Evolutionary conservation across 495 filamentous ascomycete species (phyloP).

Genomic region (Neurospora tetraspora): DNA sequence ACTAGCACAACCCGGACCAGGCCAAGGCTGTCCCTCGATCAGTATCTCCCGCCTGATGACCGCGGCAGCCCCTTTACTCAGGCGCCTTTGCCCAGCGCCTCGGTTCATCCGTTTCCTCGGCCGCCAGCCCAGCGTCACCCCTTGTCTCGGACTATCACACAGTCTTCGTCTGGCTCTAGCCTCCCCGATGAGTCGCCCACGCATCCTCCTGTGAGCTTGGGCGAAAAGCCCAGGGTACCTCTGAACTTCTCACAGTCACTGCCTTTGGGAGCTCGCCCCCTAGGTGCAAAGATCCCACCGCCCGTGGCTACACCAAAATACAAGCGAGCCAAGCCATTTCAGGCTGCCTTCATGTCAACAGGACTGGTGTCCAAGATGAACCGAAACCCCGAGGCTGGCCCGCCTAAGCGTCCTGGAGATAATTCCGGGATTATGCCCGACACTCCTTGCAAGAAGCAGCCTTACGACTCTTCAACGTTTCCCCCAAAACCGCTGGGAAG

Average conservation of each 20-base stretch:
- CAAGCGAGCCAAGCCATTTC: constrained; percentile 70
- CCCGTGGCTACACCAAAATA: constrained; percentile 77
- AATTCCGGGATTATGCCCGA: constrained; percentile 56
- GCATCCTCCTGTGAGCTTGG: constrained; percentile 47
- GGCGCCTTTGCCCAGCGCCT: constrained; percentile 42
- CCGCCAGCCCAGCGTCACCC: constrained; percentile 60
- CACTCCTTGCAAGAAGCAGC: constrained; percentile 84
- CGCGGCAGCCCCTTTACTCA: constrained; percentile 56
- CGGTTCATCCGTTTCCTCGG: constrained; percentile 39
- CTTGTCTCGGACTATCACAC: constrained; percentile 72
- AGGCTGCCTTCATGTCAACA: constrained; percentile 86
- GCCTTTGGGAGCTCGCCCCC: constrained; percentile 50
- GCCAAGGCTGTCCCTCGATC: constrained; percentile 68
- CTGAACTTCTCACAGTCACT: constrained; percentile 74
- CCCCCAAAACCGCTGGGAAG: constrained; percentile 44
- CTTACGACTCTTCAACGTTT: constrained; percentile 53
- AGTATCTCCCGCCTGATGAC: constrained; percentile 48
- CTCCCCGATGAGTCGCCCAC: constrained; percentile 66
- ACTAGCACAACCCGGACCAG: constrained; percentile 34
- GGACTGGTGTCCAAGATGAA: constrained; percentile 83
- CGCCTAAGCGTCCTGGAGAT: constrained; percentile 29
- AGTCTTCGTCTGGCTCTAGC: constrained; percentile 74
- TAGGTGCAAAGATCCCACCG: constrained; percentile 29
- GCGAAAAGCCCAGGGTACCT: constrained; percentile 31
- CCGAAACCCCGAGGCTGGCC: constrained; percentile 49